Percentiles rank a stretch among this genome's conserved stretches.
phyloP scores from a whole-genome alignment of 1,284 basidiomycete genomes.

The Fomitopsis pinicola region DNA sequence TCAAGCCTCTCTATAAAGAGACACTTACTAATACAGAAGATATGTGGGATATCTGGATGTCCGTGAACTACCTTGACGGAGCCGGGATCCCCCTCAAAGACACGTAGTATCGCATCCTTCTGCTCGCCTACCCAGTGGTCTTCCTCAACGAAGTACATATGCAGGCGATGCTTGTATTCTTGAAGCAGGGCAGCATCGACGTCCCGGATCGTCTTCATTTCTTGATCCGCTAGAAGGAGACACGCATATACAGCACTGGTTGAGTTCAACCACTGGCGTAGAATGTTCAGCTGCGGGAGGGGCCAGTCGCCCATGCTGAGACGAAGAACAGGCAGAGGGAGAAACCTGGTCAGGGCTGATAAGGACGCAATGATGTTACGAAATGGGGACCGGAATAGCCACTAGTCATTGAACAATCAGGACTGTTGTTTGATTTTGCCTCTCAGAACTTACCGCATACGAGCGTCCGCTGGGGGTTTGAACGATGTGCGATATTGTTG shows the following conservation, averaged over 20 bases:
- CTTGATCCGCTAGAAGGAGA: constrained; percentile 56
- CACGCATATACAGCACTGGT: constrained; percentile 41
- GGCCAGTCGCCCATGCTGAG: constrained; percentile 40
- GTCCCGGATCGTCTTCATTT: constrained; percentile 51
- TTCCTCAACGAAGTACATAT: constrained; percentile 49
- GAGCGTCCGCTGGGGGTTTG: constrained; percentile 50
- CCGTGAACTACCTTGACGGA: constrained; percentile 39
- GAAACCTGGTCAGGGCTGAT: constrained; percentile 26
- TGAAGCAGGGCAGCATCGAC: constrained; percentile 41
- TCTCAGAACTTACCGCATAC: constrained; percentile 28
- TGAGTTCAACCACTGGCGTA: constrained; percentile 44
- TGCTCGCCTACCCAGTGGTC: constrained; percentile 61
- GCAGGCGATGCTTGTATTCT: constrained; percentile 35
- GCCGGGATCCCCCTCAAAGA: constrained; percentile 30
- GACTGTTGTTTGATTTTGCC: not conserved
- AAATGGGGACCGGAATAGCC: constrained; percentile 43
- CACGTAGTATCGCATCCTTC: constrained; percentile 34
- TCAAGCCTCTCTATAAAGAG: not conserved
- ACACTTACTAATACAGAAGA: constrained; percentile 59
- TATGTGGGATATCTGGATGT: constrained; percentile 46
- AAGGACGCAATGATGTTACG: constrained; percentile 37
- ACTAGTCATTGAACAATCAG: constrained; percentile 28
- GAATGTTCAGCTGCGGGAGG: constrained; percentile 37
- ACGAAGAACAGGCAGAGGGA: constrained; percentile 29
- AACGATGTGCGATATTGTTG: constrained; percentile 51